Evolutionary conservation across 2,329 filamentous ascomycete species (phyloP), one percentile per base, ranked within the genome.

Genomic region (Paradendryphiella salina): DNA sequence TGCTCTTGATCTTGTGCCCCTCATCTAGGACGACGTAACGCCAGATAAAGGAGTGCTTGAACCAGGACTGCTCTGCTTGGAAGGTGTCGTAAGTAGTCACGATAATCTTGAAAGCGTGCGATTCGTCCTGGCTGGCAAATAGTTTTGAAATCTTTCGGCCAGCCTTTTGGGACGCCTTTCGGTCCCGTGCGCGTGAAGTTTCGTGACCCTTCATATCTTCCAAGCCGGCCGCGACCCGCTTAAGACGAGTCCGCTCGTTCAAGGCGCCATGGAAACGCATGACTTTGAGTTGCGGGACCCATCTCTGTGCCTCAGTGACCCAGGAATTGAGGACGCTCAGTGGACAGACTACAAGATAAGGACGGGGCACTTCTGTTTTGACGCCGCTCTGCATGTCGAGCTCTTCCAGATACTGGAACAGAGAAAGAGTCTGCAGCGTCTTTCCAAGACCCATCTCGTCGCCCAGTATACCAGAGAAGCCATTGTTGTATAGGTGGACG

Each of bases 381-480:
- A 67, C 59, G 38, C 54, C 69, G 56, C 45, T 50, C 44, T 69
- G 60, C 9, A 85, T 82, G 78, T 97, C 96, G 74, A 84, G 86
- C 78, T 97, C 93, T 60, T 99, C 96, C 46, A 99, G 85, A 71
- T 97, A 94, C 13, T 93, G 96, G 66, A 99, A 89, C 71, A 99
- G 79, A 75, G 90, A 96, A 74, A 99, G 95, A 28, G 94, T 97
- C 75, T 99, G 94, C 62, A 99, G 96, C 0, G 94, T 99, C 79
- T 99, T 99, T 72, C 94, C 94, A 57, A 99, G 87, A 85, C 94
- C 94, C 94, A 99, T 99, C 76, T 99, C 94, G 69, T 99, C 94
- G 50, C 94, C 94, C 63, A 99, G 79, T 61, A 99, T 96, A 80
- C 94, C 94, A 67, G 97, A 97, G 60, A 99, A 85, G 73, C 96